Conservation (phyloP, 805 yeast species). For the Starmerella apis region DNA sequence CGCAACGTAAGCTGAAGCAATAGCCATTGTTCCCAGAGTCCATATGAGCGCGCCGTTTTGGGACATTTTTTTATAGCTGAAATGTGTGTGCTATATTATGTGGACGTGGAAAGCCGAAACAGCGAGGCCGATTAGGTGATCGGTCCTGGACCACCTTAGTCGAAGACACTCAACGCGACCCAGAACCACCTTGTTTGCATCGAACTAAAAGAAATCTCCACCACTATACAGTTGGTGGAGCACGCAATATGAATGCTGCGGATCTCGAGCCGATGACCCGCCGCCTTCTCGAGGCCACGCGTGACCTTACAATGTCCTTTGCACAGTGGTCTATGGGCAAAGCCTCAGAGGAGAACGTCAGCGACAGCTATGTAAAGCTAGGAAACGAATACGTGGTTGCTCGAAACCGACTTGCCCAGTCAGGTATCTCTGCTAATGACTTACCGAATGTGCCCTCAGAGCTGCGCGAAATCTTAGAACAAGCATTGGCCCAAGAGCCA, state of each 20-base stretch:
- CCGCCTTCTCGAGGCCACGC: conserved; percentile 77
- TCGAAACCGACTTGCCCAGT: conserved; percentile 62
- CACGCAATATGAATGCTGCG: conserved; percentile 12
- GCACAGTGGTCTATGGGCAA: conserved; percentile 80
- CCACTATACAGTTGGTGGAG: background rate
- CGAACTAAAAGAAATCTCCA: background rate
- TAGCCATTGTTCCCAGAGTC: background rate
- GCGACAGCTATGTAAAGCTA: conserved; percentile 78
- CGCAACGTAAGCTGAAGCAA: background rate
- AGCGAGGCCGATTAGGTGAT: background rate
- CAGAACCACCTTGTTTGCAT: background rate
- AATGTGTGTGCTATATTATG: too few relatives aligned
- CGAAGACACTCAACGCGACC: background rate
- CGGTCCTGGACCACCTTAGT: background rate
- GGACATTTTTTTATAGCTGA: too few relatives aligned
- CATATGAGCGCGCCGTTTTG: background rate
- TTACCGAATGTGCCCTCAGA: conserved; percentile 84
- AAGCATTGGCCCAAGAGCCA: conserved; percentile 74
- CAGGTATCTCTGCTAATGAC: conserved; percentile 69
- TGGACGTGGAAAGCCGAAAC: too few relatives aligned
- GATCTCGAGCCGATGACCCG: conserved; percentile 37
- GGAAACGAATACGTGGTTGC: conserved; percentile 91
- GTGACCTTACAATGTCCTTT: conserved; percentile 60
- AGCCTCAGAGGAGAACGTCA: conserved; percentile 75
- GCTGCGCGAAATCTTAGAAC: conserved; percentile 68